Evolutionary conservation across 257 asterid species (phyloP).

Genomic region (Rhazya stricta): DNA sequence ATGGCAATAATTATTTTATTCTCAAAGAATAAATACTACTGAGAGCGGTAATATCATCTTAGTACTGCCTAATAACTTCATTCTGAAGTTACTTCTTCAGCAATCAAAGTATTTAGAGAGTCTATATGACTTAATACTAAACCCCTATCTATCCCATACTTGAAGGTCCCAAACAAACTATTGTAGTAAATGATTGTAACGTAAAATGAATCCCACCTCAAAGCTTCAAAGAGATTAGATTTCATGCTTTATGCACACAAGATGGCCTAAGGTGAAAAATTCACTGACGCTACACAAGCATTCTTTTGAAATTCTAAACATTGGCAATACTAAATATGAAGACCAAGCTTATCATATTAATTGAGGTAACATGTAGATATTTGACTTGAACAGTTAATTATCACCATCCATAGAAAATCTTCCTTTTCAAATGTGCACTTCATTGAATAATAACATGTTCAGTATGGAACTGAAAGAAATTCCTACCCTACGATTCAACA

Average conservation of each 20-base stretch:
- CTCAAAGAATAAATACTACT: neutral
- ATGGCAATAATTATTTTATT: neutral
- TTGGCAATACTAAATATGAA: neutral
- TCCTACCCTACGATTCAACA: constrained; percentile 76
- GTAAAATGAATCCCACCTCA: neutral
- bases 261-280: neutral
- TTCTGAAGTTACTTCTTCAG: neutral
- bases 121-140: neutral
- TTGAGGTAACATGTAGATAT: neutral
- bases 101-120: neutral
- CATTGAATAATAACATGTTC: neutral
- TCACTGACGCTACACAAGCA: neutral
- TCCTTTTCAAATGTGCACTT: neutral
- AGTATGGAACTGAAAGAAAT: constrained; percentile 1
- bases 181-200: neutral
- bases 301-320: neutral
- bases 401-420: neutral
- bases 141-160: neutral
- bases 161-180: neutral
- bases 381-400: neutral
- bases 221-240: neutral
- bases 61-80: neutral
- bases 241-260: neutral
- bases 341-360: neutral
- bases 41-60: neutral